A percentile compares a stretch with the other conserved stretches of the same genome.
Evolutionary conservation across 129 eudicot species (phyloP).

Genomic region (Lonicera japonica): DNA sequence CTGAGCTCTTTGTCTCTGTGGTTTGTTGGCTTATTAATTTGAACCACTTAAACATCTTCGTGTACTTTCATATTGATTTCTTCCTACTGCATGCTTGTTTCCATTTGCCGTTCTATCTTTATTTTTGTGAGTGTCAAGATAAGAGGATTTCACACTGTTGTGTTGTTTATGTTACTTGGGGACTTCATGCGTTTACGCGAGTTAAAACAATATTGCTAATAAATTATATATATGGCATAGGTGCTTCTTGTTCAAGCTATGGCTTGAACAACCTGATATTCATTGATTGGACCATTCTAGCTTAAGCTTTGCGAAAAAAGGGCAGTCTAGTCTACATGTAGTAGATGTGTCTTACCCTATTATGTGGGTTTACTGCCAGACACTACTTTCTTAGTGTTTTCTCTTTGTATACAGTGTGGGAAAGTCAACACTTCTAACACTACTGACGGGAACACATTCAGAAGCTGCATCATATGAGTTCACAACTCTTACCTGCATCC

Average conservation of each 20-base stretch:
- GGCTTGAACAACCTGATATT: neutral
- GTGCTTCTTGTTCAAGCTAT: neutral
- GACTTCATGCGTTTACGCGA: too few relatives aligned
- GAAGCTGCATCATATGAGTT: constrained; percentile 99
- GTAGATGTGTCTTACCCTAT: neutral
- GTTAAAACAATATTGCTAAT: too few relatives aligned
- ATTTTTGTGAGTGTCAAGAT: too few relatives aligned
- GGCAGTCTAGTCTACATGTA: neutral
- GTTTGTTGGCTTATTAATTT: too few relatives aligned
- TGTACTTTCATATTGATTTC: too few relatives aligned
- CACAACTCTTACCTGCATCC: constrained; percentile 93
- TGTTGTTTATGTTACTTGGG: too few relatives aligned
- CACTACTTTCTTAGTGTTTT: constrained; percentile 1
- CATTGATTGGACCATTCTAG: neutral
- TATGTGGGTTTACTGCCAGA: neutral
- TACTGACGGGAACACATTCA: constrained; percentile 93
- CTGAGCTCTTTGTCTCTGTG: too few relatives aligned
- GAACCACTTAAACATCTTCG: too few relatives aligned
- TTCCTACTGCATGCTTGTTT: too few relatives aligned
- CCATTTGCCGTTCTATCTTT: too few relatives aligned
- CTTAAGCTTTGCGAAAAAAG: neutral
- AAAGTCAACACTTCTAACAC: constrained; percentile 85
- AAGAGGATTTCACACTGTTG: too few relatives aligned
- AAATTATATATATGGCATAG: too few relatives aligned
- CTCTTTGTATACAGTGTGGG: constrained; percentile 60